Evolutionary conservation across 495 filamentous ascomycete genomes (phyloP).

Genomic region (Aspergillus conjunctus): DNA sequence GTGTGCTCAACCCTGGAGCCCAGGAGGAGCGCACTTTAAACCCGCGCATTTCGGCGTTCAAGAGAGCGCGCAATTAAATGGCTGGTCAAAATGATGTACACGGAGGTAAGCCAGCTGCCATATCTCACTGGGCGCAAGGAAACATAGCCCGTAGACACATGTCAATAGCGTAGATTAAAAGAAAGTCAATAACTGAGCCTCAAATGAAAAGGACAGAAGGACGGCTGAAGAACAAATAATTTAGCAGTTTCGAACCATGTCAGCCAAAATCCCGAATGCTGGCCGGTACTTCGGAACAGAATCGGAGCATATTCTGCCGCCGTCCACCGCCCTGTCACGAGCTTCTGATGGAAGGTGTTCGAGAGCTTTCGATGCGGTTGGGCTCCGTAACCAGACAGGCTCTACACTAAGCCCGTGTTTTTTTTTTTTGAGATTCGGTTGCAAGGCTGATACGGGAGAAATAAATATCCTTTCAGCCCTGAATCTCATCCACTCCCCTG

Average conservation of each 20-base stretch:
- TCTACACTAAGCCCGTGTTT: not conserved
- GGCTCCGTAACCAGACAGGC: not conserved
- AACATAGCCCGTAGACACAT: slow-evolving; percentile 14
- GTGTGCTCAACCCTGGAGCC: slow-evolving; percentile 36
- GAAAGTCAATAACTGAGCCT: not conserved
- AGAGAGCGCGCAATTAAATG: slow-evolving; percentile 28
- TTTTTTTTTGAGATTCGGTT: not conserved
- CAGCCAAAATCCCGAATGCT: slow-evolving; percentile 16
- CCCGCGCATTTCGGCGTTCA: slow-evolving; percentile 45
- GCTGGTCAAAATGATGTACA: slow-evolving; percentile 31
- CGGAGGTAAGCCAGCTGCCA: slow-evolving; percentile 36
- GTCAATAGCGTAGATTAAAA: slow-evolving; percentile 3
- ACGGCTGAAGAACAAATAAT: slow-evolving; percentile 6
- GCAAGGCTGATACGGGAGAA: not conserved
- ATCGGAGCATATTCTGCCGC: slow-evolving; percentile 38
- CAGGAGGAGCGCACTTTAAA: slow-evolving; percentile 42
- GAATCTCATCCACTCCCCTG: not conserved
- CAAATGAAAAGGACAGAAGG: slow-evolving; percentile 3
- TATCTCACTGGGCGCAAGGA: slow-evolving; percentile 31
- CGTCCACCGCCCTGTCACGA: slow-evolving; percentile 30
- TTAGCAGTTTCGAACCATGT: slow-evolving; percentile 22
- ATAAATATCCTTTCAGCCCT: not conserved
- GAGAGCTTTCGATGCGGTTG: slow-evolving; percentile 37
- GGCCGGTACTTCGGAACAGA: slow-evolving; percentile 19
- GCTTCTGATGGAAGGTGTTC: slow-evolving; percentile 37